Percentiles rank a stretch among this genome's conserved stretches.
phyloP scores from a whole-genome alignment of 768 basidiomycete species.

The Suillus plorans region DNA sequence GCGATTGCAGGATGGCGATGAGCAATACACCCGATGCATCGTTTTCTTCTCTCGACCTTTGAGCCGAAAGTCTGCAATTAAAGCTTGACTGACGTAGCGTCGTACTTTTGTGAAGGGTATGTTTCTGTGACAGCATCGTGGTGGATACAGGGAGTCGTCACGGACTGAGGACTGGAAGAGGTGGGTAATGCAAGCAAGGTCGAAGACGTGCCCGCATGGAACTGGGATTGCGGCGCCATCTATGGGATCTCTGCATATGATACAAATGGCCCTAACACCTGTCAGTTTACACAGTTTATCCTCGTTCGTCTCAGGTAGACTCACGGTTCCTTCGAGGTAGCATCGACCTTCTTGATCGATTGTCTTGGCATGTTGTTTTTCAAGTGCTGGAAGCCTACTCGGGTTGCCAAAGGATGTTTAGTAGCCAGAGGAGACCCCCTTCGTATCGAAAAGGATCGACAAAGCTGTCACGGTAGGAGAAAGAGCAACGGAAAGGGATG shows the following conservation, averaged over 20 bases:
- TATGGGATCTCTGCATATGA: slow-evolving; percentile 23
- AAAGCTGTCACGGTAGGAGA: background rate
- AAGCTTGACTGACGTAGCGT: slow-evolving; percentile 13
- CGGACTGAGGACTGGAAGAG: slow-evolving; percentile 26
- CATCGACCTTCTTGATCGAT: slow-evolving; percentile 5
- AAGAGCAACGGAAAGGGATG: background rate
- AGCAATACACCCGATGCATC: slow-evolving; percentile 27
- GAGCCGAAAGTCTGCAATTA: slow-evolving; percentile 13
- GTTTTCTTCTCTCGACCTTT: slow-evolving; percentile 24
- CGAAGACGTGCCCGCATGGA: slow-evolving; percentile 28
- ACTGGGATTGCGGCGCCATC: slow-evolving; percentile 12
- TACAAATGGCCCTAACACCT: slow-evolving; percentile 14
- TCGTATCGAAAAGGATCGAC: slow-evolving; percentile 1
- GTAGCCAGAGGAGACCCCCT: background rate
- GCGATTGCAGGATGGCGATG: slow-evolving; percentile 21
- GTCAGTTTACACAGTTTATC: background rate
- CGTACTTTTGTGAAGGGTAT: slow-evolving; percentile 20
- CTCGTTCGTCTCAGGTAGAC: background rate
- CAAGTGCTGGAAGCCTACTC: background rate
- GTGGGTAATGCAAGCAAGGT: slow-evolving; percentile 23
- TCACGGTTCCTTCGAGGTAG: slow-evolving; percentile 1
- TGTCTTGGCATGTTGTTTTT: slow-evolving; percentile 1
- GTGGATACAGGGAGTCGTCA: slow-evolving; percentile 34
- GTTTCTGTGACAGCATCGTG: slow-evolving; percentile 25
- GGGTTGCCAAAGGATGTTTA: background rate